Evolutionary conservation across 179 eudicot genomes (phyloP), one percentile per base, ranked within the genome.

Genomic region (Beta macrorhiza): DNA sequence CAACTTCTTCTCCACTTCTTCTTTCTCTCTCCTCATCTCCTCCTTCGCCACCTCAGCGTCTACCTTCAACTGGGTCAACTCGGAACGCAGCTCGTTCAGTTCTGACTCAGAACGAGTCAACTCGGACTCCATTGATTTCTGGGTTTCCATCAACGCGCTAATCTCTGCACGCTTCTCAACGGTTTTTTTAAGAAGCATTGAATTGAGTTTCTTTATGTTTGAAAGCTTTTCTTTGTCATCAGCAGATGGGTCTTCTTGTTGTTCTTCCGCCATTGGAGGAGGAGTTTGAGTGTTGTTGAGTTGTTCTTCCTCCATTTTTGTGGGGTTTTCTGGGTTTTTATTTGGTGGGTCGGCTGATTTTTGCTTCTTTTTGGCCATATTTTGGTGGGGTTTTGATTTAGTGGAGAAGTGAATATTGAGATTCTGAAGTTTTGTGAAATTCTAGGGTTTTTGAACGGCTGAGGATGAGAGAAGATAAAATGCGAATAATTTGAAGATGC

Each of bases 351-450:
- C 53, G 53, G 53, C 0, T 49, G 53, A 29, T 45, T 87, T 85
- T 37, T 79, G 82, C 81, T 93, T 92, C 91, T 86, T 94, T 84
- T 89, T 94, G 49, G 95, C 97, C 98, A 94, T 92, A n/a, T 72
- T 75, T 44, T 25, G 71, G 25, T 77, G 82, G 32, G 32, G 32
- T 29, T 29, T 29, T 29, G 32, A 29, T 29, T 37, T 37, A 37
- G 42, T 37, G 42, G 42, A 37, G 42, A 37, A 14, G 15, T 8
- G 61, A 47, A 47, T 77, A 72, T 78, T 29, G 84, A 78, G 32
- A 75, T 37, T 75, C 65, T 62, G 80, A 72, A 81, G 81, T 72
- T 72, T 72, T 72, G 79, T 52, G 82, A 61, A 72, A 42, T 63
- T 82, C 68, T 75, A 79, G 85, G 82, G 82, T 83, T 83, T 83